Evolutionary conservation across 2,329 filamentous ascomycete genomes (phyloP).

Genomic region (Fusarium mexicanum): DNA sequence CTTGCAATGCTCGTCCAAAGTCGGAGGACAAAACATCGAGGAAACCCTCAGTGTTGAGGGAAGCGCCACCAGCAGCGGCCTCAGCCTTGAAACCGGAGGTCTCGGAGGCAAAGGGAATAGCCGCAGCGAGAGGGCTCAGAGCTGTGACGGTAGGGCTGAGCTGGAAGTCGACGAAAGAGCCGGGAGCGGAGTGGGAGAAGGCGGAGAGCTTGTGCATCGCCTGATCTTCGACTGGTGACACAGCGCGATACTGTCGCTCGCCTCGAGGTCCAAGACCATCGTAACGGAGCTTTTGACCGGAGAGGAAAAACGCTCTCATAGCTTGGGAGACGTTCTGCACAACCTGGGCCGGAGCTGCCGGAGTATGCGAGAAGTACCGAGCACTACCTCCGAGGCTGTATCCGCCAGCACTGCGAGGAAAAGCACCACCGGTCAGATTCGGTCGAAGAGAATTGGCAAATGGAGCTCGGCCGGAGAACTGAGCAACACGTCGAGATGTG

Average conservation of each 20-base stretch:
- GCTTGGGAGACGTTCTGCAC: slow-evolving; percentile 95
- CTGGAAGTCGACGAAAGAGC: slow-evolving; percentile 88
- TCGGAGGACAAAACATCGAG: slow-evolving; percentile 87
- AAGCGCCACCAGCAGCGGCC: slow-evolving; percentile 59
- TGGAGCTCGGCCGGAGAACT: slow-evolving; percentile 78
- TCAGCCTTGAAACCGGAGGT: slow-evolving; percentile 56
- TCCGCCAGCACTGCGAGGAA: slow-evolving; percentile 88
- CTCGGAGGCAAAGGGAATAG: slow-evolving; percentile 57
- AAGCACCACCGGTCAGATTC: slow-evolving; percentile 87
- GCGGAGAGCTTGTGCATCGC: slow-evolving; percentile 73
- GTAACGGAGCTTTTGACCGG: slow-evolving; percentile 87
- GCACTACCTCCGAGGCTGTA: slow-evolving; percentile 80
- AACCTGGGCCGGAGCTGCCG: slow-evolving; percentile 86
- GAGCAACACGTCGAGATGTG: slow-evolving; percentile 62
- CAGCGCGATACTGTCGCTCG: slow-evolving; percentile 79
- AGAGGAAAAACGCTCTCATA: slow-evolving; percentile 91
- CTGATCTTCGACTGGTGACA: slow-evolving; percentile 80
- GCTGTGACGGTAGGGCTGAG: slow-evolving; percentile 91
- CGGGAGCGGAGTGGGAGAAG: slow-evolving; percentile 67
- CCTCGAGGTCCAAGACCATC: slow-evolving; percentile 80
- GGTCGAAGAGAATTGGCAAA: slow-evolving; percentile 91
- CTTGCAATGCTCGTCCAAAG: slow-evolving; percentile 86
- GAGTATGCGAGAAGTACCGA: slow-evolving; percentile 90
- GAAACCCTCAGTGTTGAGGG: slow-evolving; percentile 83
- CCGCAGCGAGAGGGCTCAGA: slow-evolving; percentile 74